Percentiles rank a stretch among this genome's conserved stretches.
phyloP scores from a whole-genome alignment of 495 filamentous ascomycete species.

The Xanthoparmelia taractica region DNA sequence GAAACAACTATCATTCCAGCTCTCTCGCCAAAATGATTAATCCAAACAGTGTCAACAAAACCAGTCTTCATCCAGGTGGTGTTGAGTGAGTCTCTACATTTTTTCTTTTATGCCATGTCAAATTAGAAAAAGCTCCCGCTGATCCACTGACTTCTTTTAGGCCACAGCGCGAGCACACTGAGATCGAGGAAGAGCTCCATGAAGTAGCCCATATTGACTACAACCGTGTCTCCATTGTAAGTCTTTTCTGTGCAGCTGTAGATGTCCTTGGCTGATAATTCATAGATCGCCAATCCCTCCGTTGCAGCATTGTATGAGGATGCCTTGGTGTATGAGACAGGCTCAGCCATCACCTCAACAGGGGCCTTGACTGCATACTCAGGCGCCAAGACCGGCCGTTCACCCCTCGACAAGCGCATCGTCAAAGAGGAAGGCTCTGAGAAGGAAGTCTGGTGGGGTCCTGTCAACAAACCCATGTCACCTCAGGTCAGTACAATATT shows the following conservation, averaged over 20 bases:
- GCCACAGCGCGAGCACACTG: constrained; percentile 80
- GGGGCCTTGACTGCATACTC: constrained; percentile 96
- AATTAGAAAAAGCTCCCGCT: not conserved
- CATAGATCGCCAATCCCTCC: constrained; percentile 77
- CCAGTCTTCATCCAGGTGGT: constrained; percentile 81
- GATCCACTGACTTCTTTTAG: constrained; percentile 41
- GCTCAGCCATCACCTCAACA: constrained; percentile 90
- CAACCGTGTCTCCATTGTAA: constrained; percentile 92
- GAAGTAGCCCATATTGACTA: constrained; percentile 99
- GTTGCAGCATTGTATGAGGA: constrained; percentile 97
- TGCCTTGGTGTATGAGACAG: constrained; percentile 96
- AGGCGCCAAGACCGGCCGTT: constrained; percentile 94
- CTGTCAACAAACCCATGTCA: constrained; percentile 98
- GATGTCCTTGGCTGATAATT: constrained; percentile 10
- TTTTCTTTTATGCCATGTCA: constrained; percentile 7
- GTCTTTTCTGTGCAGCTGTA: constrained; percentile 24
- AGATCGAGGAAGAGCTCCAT: constrained; percentile 94
- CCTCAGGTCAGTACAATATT: constrained; percentile 69
- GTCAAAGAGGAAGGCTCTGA: constrained; percentile 86
- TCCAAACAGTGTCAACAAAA: constrained; percentile 72
- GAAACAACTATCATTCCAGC: constrained; percentile 57
- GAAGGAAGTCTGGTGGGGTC: constrained; percentile 93
- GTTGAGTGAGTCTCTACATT: constrained; percentile 62
- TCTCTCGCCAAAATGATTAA: constrained; percentile 59
- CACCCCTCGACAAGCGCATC: constrained; percentile 92